These are phyloP conservation scores for Pleurotus tuoliensis DNA, from an alignment of 768 basidiomycete species.

Conservation along the genomic window DNA sequence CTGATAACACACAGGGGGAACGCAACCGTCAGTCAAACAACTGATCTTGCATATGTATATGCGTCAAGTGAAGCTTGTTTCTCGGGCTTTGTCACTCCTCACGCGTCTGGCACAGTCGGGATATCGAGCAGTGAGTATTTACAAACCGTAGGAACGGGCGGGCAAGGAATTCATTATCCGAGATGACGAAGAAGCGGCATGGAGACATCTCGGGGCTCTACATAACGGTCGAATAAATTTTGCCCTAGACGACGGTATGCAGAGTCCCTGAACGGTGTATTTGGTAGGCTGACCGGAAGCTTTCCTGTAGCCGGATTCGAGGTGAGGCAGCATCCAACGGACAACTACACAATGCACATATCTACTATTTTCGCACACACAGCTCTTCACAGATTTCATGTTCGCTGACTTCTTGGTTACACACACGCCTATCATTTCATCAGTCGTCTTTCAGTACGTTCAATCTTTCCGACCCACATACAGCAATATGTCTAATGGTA, in stretches of 20 bases:
- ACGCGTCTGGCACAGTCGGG: conserved; percentile 76
- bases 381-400: conserved; percentile 92
- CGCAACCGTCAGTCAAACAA: conserved; percentile 62
- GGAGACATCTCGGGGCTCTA: conserved; percentile 64
- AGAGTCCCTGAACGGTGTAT: neutral
- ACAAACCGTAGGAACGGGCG: conserved; percentile 79
- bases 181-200: conserved; percentile 77
- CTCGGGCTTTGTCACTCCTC: conserved; percentile 83
- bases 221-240: conserved; percentile 69
- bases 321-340: conserved; percentile 33
- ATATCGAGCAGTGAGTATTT: conserved; percentile 77
- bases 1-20: conserved; percentile 66
- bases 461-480: neutral
- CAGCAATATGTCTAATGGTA: neutral
- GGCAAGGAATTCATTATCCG: conserved; percentile 77
- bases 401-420: conserved; percentile 92
- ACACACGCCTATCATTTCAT: conserved; percentile 75
- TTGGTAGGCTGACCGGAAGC: neutral
- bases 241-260: conserved; percentile 77
- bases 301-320: conserved; percentile 77
- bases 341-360: neutral
- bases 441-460: conserved; percentile 87
- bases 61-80: neutral
- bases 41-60: neutral
- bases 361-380: neutral